A percentile compares a stretch with the other conserved stretches of the same genome.
Conservation (phyloP, 305 asterid species). For the Rubia balearica region DNA sequence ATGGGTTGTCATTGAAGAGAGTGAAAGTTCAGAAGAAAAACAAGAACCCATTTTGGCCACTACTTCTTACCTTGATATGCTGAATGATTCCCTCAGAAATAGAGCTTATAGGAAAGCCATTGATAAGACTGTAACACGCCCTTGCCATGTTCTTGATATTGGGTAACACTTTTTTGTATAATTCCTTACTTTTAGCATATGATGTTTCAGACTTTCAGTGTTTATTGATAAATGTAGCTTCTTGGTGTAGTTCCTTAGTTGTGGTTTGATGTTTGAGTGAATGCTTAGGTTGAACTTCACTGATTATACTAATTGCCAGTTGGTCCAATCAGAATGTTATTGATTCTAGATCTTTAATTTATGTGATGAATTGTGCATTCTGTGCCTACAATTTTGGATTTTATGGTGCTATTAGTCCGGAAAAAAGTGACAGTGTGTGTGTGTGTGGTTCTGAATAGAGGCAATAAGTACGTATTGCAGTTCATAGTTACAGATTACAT, state of each 20-base stretch:
- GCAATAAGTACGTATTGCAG: not conserved
- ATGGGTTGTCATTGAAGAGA: slow-evolving; percentile 73
- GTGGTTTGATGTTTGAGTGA: not conserved
- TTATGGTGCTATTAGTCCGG: not conserved
- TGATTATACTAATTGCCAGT: not conserved
- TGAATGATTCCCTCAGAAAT: slow-evolving; percentile 70
- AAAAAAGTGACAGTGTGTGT: not conserved
- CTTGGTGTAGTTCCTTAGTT: not conserved
- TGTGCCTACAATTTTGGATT: not conserved
- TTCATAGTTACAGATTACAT: not conserved
- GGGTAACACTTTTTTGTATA: slow-evolving; percentile 39
- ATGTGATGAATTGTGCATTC: not conserved
- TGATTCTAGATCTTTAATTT: not conserved
- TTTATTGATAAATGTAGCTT: not conserved
- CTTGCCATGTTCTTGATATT: slow-evolving; percentile 93
- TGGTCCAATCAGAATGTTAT: not conserved
- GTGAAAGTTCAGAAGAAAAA: slow-evolving; percentile 23
- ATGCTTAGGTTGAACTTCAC: not conserved
- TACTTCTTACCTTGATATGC: slow-evolving; percentile 94
- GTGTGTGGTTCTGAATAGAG: not conserved
- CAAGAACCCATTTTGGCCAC: slow-evolving; percentile 55
- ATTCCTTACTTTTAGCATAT: not conserved
- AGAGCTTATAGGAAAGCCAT: slow-evolving; percentile 68
- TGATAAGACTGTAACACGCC: slow-evolving; percentile 59
- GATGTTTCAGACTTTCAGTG: not conserved